Percentiles rank a stretch among this genome's conserved stretches.
Conservation (phyloP, 805 yeast genomes). For the Yarrowia keelungensis region DNA sequence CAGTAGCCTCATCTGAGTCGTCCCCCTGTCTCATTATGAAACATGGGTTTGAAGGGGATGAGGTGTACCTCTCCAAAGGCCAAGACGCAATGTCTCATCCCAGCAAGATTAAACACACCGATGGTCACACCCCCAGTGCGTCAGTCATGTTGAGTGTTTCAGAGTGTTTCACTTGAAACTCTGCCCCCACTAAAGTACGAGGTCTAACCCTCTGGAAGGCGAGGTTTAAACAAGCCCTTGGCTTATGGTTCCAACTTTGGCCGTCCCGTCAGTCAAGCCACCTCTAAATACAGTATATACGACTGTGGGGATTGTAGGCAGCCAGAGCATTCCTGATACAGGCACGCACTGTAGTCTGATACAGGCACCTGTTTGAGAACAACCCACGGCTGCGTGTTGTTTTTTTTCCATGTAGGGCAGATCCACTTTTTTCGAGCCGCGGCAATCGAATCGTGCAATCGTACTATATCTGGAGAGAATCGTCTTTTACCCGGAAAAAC, state of each 20-base stretch:
- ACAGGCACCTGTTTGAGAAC: constrained; percentile 14
- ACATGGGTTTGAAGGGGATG: not conserved
- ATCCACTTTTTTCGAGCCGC: too few relatives aligned
- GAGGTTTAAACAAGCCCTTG: constrained; percentile 4
- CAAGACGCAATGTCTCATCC: constrained; percentile 26
- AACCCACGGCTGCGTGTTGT: not conserved
- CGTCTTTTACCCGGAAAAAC: not conserved
- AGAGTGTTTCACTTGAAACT: constrained; percentile 17
- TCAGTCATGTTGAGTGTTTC: constrained; percentile 29
- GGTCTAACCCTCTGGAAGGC: not conserved
- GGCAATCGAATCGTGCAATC: too few relatives aligned
- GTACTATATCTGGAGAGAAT: not conserved
- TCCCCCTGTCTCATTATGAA: constrained; percentile 31
- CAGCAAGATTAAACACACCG: constrained; percentile 21
- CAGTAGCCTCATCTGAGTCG: not conserved
- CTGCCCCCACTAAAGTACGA: constrained; percentile 16
- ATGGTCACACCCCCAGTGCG: constrained; percentile 31
- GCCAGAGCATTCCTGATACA: not conserved
- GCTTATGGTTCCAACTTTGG: constrained; percentile 21
- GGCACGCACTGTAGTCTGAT: not conserved
- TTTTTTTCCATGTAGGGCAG: not conserved
- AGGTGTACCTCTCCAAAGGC: not conserved
- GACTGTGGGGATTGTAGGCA: not conserved
- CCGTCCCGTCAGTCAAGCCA: constrained; percentile 20
- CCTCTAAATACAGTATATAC: not conserved